phyloP scores from a whole-genome alignment of 495 filamentous ascomycete species.

The Usnea hakonensis region DNA sequence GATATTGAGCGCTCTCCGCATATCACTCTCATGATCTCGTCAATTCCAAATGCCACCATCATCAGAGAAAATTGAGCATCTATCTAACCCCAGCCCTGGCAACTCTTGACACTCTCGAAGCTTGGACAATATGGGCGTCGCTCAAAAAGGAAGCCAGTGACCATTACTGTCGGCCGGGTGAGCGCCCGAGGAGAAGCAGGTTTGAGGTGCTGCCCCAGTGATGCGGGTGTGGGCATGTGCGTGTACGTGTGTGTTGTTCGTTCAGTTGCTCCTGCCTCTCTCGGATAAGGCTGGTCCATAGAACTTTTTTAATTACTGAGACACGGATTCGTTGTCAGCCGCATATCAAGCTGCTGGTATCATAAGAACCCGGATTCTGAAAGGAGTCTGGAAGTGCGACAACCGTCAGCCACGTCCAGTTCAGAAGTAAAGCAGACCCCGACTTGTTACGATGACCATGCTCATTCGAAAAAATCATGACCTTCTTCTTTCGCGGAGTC shows the following conservation, averaged over 20 bases:
- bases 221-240: no score
- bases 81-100: neutral
- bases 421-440: constrained; percentile 16
- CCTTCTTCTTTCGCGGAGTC: neutral
- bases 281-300: neutral
- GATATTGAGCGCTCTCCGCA: neutral
- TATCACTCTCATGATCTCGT: neutral
- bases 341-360: constrained; percentile 13
- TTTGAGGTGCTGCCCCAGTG: neutral
- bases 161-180: neutral
- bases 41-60: neutral
- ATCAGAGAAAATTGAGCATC: neutral
- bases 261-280: neutral
- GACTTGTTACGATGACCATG: constrained; percentile 33
- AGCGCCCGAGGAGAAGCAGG: neutral
- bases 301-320: neutral
- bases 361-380: constrained; percentile 71
- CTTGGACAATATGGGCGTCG: neutral
- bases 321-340: neutral
- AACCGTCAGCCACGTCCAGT: constrained; percentile 20
- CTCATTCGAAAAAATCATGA: constrained; percentile 6
- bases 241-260: neutral
- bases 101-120: neutral
- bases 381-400: constrained; percentile 49
- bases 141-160: neutral